These are phyloP conservation scores for Pythium myriotylum DNA, from an alignment of 352 stramenopile genomes.

Conservation along the genomic window DNA sequence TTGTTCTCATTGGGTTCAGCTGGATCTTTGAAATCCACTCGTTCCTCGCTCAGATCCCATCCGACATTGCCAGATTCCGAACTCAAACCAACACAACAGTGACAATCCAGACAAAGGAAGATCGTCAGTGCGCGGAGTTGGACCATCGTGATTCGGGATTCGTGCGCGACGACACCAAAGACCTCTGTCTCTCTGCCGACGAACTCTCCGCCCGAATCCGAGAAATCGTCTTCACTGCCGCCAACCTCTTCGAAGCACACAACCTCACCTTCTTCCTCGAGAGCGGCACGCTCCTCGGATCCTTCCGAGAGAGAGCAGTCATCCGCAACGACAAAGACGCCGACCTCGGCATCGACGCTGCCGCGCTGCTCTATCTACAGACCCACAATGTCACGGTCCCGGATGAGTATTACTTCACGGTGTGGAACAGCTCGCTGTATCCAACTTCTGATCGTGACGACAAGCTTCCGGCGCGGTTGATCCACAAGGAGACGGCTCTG, in stretches of 20 bases:
- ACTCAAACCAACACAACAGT: no score
- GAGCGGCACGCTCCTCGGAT: constrained; percentile 32
- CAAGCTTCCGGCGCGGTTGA: constrained; percentile 28
- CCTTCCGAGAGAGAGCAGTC: constrained; percentile 29
- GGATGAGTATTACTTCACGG: constrained; percentile 25
- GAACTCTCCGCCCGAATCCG: constrained; percentile 23
- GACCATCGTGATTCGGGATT: constrained; percentile 16
- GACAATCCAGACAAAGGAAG: background rate
- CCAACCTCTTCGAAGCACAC: constrained; percentile 20
- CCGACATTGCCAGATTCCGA: background rate
- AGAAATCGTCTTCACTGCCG: constrained; percentile 8
- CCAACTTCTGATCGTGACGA: constrained; percentile 25
- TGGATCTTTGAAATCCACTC: background rate
- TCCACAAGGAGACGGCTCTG: constrained; percentile 27
- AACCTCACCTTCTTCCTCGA: constrained; percentile 37
- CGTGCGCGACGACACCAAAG: constrained; percentile 10
- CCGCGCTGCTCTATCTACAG: constrained; percentile 22
- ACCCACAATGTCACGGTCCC: constrained; percentile 20
- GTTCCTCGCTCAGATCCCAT: background rate
- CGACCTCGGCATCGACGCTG: constrained; percentile 32
- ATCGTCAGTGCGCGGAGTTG: background rate
- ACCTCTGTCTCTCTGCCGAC: constrained; percentile 19
- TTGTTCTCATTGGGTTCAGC: background rate
- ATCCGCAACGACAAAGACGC: constrained; percentile 37
- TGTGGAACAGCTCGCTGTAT: constrained; percentile 28